phyloP scores from a whole-genome alignment of 2,329 filamentous ascomycete species.

The Neocatenulostroma microsporum region DNA sequence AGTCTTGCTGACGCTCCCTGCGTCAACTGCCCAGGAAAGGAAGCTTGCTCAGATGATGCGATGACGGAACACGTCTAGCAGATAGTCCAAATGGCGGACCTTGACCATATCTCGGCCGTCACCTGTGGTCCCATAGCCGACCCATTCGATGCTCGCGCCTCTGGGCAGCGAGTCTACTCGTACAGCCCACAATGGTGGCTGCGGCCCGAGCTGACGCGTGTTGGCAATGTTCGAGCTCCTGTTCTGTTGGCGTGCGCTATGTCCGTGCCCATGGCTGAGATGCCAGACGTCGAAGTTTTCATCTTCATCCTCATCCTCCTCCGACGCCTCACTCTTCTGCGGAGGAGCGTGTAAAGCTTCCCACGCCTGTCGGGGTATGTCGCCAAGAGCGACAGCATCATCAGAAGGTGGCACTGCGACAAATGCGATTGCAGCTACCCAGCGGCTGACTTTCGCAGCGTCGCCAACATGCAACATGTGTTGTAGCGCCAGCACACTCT shows the following conservation, averaged over 20 bases:
- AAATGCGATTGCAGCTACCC: conserved; percentile 69
- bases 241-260: conserved; percentile 16
- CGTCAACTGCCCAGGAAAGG: no score
- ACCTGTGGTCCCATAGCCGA: conserved; percentile 15
- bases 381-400: conserved; percentile 29
- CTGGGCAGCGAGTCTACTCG: conserved; percentile 73
- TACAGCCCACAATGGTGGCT: conserved; percentile 66
- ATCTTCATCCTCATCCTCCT: conserved; percentile 44
- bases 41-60: conserved; percentile 9
- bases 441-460: conserved; percentile 64
- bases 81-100: conserved; percentile 14
- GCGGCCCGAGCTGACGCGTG: no score
- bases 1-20: no score
- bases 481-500: conserved; percentile 69
- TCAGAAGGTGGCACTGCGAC: conserved; percentile 41
- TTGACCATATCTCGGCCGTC: background rate
- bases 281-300: conserved; percentile 59
- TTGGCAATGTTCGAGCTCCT: conserved; percentile 13
- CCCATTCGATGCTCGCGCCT: conserved; percentile 71
- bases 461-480: conserved; percentile 78
- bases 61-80: conserved; percentile 13
- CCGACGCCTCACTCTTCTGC: conserved; percentile 18
- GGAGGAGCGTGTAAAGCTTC: conserved; percentile 21
- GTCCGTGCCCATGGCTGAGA: conserved; percentile 43
- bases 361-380: conserved; percentile 36